Evolutionary conservation across 2,329 filamentous ascomycete genomes (phyloP).

Genomic region (Paraphoma sp.): DNA sequence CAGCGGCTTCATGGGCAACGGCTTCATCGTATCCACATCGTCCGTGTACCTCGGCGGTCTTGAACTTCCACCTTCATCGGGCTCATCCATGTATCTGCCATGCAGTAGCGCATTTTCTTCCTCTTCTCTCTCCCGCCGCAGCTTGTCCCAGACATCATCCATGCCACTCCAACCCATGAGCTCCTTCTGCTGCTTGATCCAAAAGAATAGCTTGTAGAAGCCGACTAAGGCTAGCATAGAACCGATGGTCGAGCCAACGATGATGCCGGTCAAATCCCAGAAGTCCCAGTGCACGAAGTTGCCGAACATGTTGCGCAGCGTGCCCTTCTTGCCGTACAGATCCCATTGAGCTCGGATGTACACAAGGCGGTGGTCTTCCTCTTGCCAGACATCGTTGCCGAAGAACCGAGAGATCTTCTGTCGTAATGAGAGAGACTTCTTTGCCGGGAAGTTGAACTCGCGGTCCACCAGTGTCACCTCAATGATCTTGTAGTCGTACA

Average conservation of each 20-base stretch:
- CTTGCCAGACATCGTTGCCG: constrained; percentile 32
- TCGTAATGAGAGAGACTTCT: constrained; percentile 18
- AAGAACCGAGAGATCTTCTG: constrained; percentile 32
- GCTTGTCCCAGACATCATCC: constrained; percentile 40
- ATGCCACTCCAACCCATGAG: constrained; percentile 44
- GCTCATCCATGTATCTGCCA: constrained; percentile 32
- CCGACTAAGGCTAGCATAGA: constrained; percentile 24
- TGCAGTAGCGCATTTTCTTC: constrained; percentile 33
- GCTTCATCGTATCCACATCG: constrained; percentile 16
- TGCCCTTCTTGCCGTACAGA: constrained; percentile 39
- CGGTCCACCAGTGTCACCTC: constrained; percentile 31
- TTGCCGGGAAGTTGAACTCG: constrained; percentile 24
- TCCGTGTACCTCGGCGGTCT: constrained; percentile 21
- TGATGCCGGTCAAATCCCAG: constrained; percentile 31
- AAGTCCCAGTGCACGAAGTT: constrained; percentile 32
- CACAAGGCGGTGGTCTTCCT: constrained; percentile 33
- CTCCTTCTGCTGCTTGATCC: constrained; percentile 31
- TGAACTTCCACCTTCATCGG: constrained; percentile 21
- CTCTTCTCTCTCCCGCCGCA: constrained; percentile 29
- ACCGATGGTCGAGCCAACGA: constrained; percentile 21
- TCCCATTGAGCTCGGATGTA: constrained; percentile 39
- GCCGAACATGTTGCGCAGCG: constrained; percentile 32
- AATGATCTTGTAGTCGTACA: constrained; percentile 33
- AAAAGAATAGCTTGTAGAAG: constrained; percentile 25
- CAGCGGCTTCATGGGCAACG: constrained; percentile 28